Evolutionary conservation across 192 early-diverging fungal species (phyloP), one percentile per base, ranked within the genome.

Genomic region (Radiomyces spectabilis): DNA sequence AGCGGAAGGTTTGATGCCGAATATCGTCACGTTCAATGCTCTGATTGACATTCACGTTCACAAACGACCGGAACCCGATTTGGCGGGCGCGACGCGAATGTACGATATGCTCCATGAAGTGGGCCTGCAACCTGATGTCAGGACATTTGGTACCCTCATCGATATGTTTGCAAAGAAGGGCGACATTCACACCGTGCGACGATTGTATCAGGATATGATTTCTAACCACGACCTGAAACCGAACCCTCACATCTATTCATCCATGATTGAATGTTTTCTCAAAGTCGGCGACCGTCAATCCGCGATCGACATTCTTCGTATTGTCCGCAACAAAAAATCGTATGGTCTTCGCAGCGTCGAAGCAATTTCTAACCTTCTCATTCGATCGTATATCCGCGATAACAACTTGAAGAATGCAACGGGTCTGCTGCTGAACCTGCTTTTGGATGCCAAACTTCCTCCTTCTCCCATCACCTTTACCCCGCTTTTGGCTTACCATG

Each of bases 91-190:
- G 1, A 59, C 50, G 40, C 38, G 53, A 26, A 55, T 70, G 21
- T 81, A 71, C 50, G 51, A 52, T 0, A 60, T 52, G 18, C 66
- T 81, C 65, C 15, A 63, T 2, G 53, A 51, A 29, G 41, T 63
- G 13, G 56, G 57, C 1, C 46, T 73, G 5, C 8, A 37, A 19
- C 79, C 79, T 1, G 69, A 76, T 53, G 51, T 60, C 37, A 53
- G 61, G 6, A 78, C 72, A 1, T 78, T 70, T 41, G 73, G 73
- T 34, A 72, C 72, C 6, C 55, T 81, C 15, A 73, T 81, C 24
- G 65, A 66, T 24, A 57, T 81, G 51, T 72, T 65, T 54, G 74
- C 72, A 3, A 43, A 66, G n/a, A 43, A 67, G 40, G 67, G 67
- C 1, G 76, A 76, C 37, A 8, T 65, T 1, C 34, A 27, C 0